These are phyloP conservation scores for Breynia disticha DNA, from an alignment of 441 rosid genomes.

Conservation along the genomic window DNA sequence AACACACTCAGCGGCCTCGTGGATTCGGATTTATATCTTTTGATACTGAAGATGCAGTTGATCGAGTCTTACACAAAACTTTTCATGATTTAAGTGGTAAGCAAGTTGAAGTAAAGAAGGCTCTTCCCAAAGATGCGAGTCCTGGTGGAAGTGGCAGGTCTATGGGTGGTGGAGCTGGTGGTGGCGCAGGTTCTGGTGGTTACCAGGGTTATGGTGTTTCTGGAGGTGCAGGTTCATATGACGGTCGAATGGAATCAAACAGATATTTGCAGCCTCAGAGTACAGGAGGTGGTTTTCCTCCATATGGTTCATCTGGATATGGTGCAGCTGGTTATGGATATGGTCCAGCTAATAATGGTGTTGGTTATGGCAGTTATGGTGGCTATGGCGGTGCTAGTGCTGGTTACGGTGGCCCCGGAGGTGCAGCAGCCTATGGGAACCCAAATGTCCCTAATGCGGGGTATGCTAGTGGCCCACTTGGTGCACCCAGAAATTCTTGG, in stretches of 20 bases:
- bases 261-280: conserved; percentile 72
- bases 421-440: conserved; percentile 62
- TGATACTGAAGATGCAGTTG: conserved; percentile 83
- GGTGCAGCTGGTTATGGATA: conserved; percentile 62
- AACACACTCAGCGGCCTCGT: conserved; percentile 77
- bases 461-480: conserved; percentile 63
- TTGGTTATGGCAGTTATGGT: conserved; percentile 76
- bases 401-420: conserved; percentile 72
- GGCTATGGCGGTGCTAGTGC: conserved; percentile 44
- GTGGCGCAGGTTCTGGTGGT: conserved; percentile 34
- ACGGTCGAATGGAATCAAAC: conserved; percentile 68
- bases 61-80: conserved; percentile 67
- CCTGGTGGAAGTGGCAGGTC: conserved; percentile 62
- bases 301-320: conserved; percentile 77
- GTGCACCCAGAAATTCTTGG: conserved; percentile 76
- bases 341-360: conserved; percentile 69
- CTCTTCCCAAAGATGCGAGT: conserved; percentile 94
- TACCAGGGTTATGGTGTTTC: conserved; percentile 64
- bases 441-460: conserved; percentile 59
- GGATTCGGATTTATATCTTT: conserved; percentile 94
- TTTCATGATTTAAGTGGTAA: conserved; percentile 90
- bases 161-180: no score
- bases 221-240: conserved; percentile 55
- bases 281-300: conserved; percentile 57
- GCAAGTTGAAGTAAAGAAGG: conserved; percentile 93